Evolutionary conservation across 208 protist genomes (phyloP), one percentile per base, ranked within the genome.

Genomic region (Trypanosoma mega): DNA sequence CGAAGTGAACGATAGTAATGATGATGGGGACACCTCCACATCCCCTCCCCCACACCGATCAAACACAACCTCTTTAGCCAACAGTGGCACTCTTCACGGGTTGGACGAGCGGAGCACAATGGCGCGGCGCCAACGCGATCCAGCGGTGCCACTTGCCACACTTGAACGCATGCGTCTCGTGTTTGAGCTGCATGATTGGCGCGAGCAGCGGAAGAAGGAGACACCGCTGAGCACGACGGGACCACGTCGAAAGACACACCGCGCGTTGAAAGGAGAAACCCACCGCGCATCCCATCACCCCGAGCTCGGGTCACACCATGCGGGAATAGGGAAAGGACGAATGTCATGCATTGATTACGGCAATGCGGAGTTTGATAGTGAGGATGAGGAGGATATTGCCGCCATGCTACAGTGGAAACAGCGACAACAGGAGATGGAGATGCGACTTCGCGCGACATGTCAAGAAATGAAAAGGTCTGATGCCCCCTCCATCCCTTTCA

Each of bases 161-260:
- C 37, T 70, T 24, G 55, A 60, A 24, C 26, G 36, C 23, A 70
- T 70, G 55, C 63, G 29, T 24, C 29, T 70, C 7, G 47, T 55
- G 11, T 70, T 70, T 62, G 48, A 57, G 5, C n/a, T 63, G 3
- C 46, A 63, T 27, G 65, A 64, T 23, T 60, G 43, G 37, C 50
- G 57, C 2, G 20, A 47, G 16, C 36, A 54, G 41, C 18, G 26
- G 2, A 36, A 39, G 29, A 36, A 14, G 9, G 16, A 53, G n/a
- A 16, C 7, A 23, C 36, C 16, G 20, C 34, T 39, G 6, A 16
- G 34, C 12, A 16, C 12, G 6, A 39, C 12, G 34, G 12, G 34
- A 16, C 34, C 34, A 39, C 6, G n/a, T n/a, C n/a, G n/a, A n/a
- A n/a, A n/a, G n/a, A n/a, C n/a, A n/a, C n/a, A n/a, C n/a, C n/a